These are phyloP conservation scores for Leishmania arabica DNA, from an alignment of 208 protist genomes.

Conservation along the genomic window DNA sequence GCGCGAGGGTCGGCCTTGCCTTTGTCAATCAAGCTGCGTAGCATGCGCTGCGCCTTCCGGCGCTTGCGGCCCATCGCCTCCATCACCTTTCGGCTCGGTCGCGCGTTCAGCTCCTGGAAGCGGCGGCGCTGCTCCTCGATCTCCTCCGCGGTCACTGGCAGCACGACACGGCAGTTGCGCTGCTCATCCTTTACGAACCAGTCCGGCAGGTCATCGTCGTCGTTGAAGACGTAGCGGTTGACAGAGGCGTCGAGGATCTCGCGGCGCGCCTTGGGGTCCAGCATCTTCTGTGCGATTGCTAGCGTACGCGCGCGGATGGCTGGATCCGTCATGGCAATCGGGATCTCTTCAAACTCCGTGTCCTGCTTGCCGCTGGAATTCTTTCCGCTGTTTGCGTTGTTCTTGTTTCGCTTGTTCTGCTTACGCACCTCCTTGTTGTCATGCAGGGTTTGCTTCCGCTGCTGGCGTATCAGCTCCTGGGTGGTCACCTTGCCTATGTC, in stretches of 20 bases:
- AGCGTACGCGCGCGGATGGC: conserved; percentile 83
- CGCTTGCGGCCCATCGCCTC: conserved; percentile 98
- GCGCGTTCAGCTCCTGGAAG: conserved; percentile 94
- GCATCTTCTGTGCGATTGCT: conserved; percentile 88
- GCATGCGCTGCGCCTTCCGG: conserved; percentile 72
- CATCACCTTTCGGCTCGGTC: conserved; percentile 97
- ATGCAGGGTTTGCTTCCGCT: conserved; percentile 77
- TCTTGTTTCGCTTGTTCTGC: conserved; percentile 68
- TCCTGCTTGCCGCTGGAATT: conserved; percentile 58
- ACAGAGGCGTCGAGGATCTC: conserved; percentile 90
- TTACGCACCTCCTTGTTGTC: conserved; percentile 79
- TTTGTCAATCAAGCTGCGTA: conserved; percentile 88
- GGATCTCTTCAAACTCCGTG: conserved; percentile 87
- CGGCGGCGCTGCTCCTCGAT: conserved; percentile 92
- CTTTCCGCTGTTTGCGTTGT: conserved; percentile 44
- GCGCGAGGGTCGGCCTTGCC: conserved; percentile 88
- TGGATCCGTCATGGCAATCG: conserved; percentile 86
- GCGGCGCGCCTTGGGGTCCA: conserved; percentile 78
- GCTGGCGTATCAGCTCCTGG: conserved; percentile 83
- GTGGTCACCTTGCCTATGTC: conserved; percentile 76
- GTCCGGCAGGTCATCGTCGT: conserved; percentile 90
- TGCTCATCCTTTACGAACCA: conserved; percentile 95
- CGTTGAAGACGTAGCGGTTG: conserved; percentile 89
- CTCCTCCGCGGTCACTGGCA: conserved; percentile 90
- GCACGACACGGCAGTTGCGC: conserved; percentile 80